Evolutionary conservation across 805 yeast genomes (phyloP).

Genomic region (Blastobotrys peoriensis): DNA sequence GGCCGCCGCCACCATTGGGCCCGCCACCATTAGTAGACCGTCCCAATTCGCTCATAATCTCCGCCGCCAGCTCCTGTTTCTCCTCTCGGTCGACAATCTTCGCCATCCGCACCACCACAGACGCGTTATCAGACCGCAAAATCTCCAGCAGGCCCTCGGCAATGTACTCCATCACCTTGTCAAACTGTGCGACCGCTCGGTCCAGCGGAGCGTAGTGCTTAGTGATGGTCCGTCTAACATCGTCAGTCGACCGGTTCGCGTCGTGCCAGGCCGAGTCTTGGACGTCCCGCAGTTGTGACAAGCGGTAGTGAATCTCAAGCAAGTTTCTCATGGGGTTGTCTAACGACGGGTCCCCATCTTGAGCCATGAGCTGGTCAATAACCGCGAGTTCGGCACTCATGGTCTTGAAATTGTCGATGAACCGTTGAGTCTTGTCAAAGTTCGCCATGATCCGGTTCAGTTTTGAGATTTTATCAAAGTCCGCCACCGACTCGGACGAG

Average conservation of each 20-base stretch:
- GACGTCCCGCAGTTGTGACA: slow-evolving; percentile 69
- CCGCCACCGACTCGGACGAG: slow-evolving; percentile 51
- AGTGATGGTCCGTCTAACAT: slow-evolving; percentile 59
- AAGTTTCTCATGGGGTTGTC: slow-evolving; percentile 49
- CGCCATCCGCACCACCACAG: slow-evolving; percentile 63
- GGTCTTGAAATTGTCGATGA: slow-evolving; percentile 55
- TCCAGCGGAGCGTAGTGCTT: slow-evolving; percentile 49
- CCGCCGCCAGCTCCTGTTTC: slow-evolving; percentile 60
- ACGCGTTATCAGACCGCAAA: slow-evolving; percentile 59
- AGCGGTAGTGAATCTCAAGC: slow-evolving; percentile 59
- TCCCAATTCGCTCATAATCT: slow-evolving; percentile 30
- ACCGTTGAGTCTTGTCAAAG: slow-evolving; percentile 60
- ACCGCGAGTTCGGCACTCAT: slow-evolving; percentile 46
- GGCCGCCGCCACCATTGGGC: background rate
- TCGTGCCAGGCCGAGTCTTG: slow-evolving; percentile 65
- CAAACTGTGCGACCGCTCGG: slow-evolving; percentile 52
- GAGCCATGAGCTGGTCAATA: slow-evolving; percentile 49
- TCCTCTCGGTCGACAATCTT: slow-evolving; percentile 79
- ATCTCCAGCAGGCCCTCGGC: slow-evolving; percentile 67
- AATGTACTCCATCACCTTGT: slow-evolving; percentile 53
- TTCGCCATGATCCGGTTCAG: slow-evolving; percentile 66
- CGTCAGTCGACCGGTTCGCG: slow-evolving; percentile 50
- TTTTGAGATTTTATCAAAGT: slow-evolving; percentile 62
- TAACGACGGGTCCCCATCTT: slow-evolving; percentile 41
- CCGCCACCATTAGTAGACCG: slow-evolving; percentile 2